Evolutionary conservation across 768 basidiomycete species (phyloP).

Genomic region (Chalciporus chontae): DNA sequence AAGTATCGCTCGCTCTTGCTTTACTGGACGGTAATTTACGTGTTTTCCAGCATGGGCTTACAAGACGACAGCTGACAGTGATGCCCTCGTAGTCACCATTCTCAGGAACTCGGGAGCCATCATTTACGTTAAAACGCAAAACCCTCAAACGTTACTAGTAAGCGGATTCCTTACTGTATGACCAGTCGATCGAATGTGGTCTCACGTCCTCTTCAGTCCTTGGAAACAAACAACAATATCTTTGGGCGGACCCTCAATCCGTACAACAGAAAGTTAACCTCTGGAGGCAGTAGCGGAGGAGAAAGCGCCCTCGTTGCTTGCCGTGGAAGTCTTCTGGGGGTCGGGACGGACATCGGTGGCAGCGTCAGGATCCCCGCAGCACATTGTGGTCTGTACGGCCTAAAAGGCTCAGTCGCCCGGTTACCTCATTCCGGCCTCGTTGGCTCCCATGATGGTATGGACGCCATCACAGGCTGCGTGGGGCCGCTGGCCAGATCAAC

Average conservation of each 20-base stretch:
- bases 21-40: slow-evolving; percentile 4
- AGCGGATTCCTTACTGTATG: slow-evolving; percentile 17
- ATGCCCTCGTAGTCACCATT: slow-evolving; percentile 43
- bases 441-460: slow-evolving; percentile 52
- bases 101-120: slow-evolving; percentile 44
- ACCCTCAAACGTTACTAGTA: slow-evolving; percentile 47
- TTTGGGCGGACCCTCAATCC: slow-evolving; percentile 71
- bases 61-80: slow-evolving; percentile 33
- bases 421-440: slow-evolving; percentile 49
- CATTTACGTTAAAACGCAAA: slow-evolving; percentile 45
- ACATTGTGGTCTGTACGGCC: slow-evolving; percentile 39
- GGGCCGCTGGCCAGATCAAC: slow-evolving; percentile 48
- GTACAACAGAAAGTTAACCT: slow-evolving; percentile 41
- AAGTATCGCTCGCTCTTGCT: background rate
- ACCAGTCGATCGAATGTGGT: background rate
- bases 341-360: slow-evolving; percentile 51
- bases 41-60: slow-evolving; percentile 38
- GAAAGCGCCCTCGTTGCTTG: slow-evolving; percentile 45
- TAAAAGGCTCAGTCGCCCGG: slow-evolving; percentile 47
- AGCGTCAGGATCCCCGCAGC: slow-evolving; percentile 43
- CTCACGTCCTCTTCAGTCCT: slow-evolving; percentile 33
- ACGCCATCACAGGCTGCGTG: slow-evolving; percentile 47
- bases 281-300: slow-evolving; percentile 48
- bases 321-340: slow-evolving; percentile 37
- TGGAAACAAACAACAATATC: slow-evolving; percentile 51